A percentile compares a stretch with the other conserved stretches of the same genome.
Evolutionary conservation across 2,329 filamentous ascomycete genomes (phyloP).

Genomic region (Hortaea sp.): DNA sequence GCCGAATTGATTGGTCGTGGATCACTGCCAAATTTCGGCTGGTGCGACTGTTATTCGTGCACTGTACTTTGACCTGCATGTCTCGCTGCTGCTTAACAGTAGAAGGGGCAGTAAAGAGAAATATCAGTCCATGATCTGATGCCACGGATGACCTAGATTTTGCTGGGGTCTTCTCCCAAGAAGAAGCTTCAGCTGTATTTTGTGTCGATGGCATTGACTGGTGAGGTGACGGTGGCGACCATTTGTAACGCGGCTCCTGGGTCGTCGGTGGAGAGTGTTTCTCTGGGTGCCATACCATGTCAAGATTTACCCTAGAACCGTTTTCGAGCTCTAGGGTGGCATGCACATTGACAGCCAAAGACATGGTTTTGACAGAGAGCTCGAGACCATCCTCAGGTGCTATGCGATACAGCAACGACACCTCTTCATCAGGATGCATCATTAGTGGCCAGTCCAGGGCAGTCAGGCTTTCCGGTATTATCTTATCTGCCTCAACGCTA

Average conservation of each 20-base stretch:
- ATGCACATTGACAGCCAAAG: constrained; percentile 10
- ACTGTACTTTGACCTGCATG: constrained; percentile 64
- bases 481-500: constrained; percentile 29
- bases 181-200: background rate
- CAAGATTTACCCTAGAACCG: constrained; percentile 12
- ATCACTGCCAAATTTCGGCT: constrained; percentile 48
- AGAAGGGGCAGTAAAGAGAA: constrained; percentile 59
- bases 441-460: constrained; percentile 10
- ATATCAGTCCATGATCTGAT: constrained; percentile 48
- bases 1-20: background rate
- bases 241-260: constrained; percentile 11
- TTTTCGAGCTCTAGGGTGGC: constrained; percentile 13
- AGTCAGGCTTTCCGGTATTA: background rate
- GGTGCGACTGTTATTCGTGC: constrained; percentile 58
- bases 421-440: constrained; percentile 56
- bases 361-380: background rate
- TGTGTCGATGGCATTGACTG: background rate
- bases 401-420: constrained; percentile 58
- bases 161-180: no score
- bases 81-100: constrained; percentile 53
- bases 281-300: constrained; percentile 5
- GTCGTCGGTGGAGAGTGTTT: background rate
- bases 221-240: constrained; percentile 13
- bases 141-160: no score
- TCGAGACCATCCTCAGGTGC: background rate